Conservation (phyloP, 2,329 filamentous ascomycete genomes). For the Phialophora expanda region DNA sequence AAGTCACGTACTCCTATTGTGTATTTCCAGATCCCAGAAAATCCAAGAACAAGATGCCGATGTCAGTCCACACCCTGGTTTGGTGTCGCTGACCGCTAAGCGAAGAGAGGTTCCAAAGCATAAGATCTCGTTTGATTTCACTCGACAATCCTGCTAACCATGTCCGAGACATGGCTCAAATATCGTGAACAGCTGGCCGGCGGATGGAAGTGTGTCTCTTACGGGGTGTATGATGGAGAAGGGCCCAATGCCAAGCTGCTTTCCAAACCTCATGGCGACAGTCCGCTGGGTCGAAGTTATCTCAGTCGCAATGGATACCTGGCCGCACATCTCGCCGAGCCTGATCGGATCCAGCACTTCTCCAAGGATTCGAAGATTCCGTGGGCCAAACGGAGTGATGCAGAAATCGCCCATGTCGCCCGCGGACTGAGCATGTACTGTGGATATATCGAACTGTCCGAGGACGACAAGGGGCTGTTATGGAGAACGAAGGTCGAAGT, state of each 20-base stretch:
- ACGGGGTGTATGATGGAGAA: background rate
- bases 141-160: background rate
- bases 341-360: background rate
- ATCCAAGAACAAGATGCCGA: too few species aligned
- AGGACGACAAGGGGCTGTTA: background rate
- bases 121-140: too few species aligned
- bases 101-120: too few species aligned
- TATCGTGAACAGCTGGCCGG: background rate
- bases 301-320: background rate
- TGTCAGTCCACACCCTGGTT: too few species aligned
- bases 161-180: background rate
- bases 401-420: background rate
- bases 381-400: background rate
- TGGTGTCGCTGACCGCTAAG: too few species aligned
- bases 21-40: too few species aligned
- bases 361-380: background rate
- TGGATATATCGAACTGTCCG: background rate
- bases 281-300: background rate
- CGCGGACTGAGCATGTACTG: conserved; percentile 1
- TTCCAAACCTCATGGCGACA: background rate
- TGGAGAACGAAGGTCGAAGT: background rate
- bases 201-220: background rate
- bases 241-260: background rate
- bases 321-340: background rate
- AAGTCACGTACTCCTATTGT: too few species aligned